Percentiles rank a stretch among this genome's conserved stretches.
phyloP scores from a whole-genome alignment of 331 rosid species.

The Rhamnella rubrinervis region DNA sequence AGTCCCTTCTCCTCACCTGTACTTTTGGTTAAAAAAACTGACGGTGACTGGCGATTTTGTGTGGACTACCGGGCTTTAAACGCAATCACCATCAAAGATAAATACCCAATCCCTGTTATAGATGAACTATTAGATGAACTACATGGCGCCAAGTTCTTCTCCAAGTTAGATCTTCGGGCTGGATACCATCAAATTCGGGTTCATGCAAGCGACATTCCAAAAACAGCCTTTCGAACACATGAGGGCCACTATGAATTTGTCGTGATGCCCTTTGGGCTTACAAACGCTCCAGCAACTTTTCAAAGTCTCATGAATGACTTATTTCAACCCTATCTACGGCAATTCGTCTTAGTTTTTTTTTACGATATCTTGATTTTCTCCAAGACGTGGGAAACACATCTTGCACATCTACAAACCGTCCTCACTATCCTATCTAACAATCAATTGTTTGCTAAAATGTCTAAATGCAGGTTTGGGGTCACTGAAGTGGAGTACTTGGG shows the following conservation, averaged over 20 bases:
- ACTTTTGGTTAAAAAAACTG: too few relatives aligned
- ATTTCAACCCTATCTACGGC: background rate
- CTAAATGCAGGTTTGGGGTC: background rate
- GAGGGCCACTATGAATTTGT: background rate
- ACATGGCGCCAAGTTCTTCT: too few relatives aligned
- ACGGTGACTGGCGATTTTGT: too few relatives aligned
- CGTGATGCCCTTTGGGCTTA: background rate
- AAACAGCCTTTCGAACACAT: too few relatives aligned
- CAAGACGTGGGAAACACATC: background rate
- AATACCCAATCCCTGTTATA: too few relatives aligned
- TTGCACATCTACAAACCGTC: background rate
- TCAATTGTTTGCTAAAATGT: background rate
- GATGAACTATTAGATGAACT: too few relatives aligned
- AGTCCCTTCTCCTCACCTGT: too few relatives aligned
- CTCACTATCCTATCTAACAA: background rate
- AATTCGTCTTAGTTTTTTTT: background rate
- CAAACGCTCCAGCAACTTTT: background rate
- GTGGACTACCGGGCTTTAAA: too few relatives aligned
- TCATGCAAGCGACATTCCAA: too few relatives aligned
- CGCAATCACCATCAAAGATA: too few relatives aligned
- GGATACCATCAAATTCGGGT: too few relatives aligned
- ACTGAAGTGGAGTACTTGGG: background rate
- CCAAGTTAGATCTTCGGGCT: too few relatives aligned
- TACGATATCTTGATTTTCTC: background rate
- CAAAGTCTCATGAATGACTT: background rate